These are phyloP conservation scores for Pachyrhizus erosus DNA, from an alignment of 306 rosid species.

Conservation along the genomic window DNA sequence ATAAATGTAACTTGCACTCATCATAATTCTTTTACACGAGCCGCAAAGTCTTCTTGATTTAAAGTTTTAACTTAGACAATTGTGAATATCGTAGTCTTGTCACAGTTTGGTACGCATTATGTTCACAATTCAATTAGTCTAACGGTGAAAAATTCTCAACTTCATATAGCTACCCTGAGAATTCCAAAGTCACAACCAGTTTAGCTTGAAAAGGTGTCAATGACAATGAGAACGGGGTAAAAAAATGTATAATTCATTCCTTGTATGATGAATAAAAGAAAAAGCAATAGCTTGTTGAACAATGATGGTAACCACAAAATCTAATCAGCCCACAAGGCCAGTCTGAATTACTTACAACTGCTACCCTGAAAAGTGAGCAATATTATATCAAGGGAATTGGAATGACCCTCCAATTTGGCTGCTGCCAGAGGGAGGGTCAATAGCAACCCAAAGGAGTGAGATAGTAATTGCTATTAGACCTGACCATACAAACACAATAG, in stretches of 20 bases:
- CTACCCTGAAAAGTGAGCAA: slow-evolving; percentile 39
- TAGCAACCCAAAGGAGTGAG: slow-evolving; percentile 85
- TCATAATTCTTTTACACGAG: too few relatives aligned
- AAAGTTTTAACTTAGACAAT: too few relatives aligned
- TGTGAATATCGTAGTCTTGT: not conserved
- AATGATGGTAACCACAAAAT: slow-evolving; percentile 41
- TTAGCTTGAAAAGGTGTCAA: not conserved
- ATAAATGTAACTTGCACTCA: not conserved
- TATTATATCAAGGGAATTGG: slow-evolving; percentile 67
- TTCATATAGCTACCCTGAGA: not conserved
- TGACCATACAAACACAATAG: slow-evolving; percentile 80
- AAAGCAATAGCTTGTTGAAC: slow-evolving; percentile 31
- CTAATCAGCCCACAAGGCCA: slow-evolving; percentile 28
- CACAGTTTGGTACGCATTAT: not conserved
- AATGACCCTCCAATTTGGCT: slow-evolving; percentile 73
- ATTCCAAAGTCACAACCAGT: not conserved
- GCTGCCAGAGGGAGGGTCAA: slow-evolving; percentile 66
- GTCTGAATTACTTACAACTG: slow-evolving; percentile 47
- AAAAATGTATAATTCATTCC: slow-evolving; percentile 26
- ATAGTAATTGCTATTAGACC: slow-evolving; percentile 76
- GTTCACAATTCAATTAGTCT: not conserved
- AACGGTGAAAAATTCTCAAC: not conserved
- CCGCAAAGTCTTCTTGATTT: too few relatives aligned
- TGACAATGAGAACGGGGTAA: not conserved
- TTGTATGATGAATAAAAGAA: slow-evolving; percentile 28